Conservation (phyloP, 108 stramenopile species). For the Licmophora abbreviata region DNA sequence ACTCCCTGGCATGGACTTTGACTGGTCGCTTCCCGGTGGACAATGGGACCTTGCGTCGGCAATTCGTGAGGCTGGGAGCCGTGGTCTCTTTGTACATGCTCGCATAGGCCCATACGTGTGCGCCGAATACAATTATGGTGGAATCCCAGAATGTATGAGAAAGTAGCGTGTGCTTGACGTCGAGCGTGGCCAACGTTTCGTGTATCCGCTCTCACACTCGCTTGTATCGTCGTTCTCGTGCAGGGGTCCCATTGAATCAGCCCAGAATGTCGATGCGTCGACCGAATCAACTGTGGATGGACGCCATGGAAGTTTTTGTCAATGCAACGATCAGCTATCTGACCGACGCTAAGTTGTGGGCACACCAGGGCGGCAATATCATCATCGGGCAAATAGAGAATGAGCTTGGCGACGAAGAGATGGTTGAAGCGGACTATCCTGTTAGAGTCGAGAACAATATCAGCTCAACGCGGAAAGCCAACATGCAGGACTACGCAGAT, state of each 20-base stretch:
- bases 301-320: conserved; percentile 33
- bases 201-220: too few relatives aligned
- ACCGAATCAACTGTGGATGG: conserved; percentile 37
- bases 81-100: conserved; percentile 54
- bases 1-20: background rate
- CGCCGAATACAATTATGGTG: conserved; percentile 58
- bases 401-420: conserved; percentile 35
- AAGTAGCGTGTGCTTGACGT: too few relatives aligned
- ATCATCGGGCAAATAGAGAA: conserved; percentile 65
- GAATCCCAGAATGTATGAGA: conserved; percentile 57
- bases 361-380: conserved; percentile 47
- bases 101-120: conserved; percentile 51
- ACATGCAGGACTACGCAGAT: conserved; percentile 50
- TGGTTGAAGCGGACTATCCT: conserved; percentile 7
- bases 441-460: background rate
- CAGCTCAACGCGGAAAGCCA: background rate
- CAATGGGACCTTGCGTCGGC: conserved; percentile 41
- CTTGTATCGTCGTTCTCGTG: too few relatives aligned
- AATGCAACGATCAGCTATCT: conserved; percentile 22
- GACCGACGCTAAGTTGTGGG: conserved; percentile 27
- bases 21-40: background rate
- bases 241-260: conserved; percentile 29
- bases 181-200: too few relatives aligned
- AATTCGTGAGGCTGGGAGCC: conserved; percentile 24
- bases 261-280: conserved; percentile 38